Evolutionary conservation across 768 basidiomycete species (phyloP), one percentile per base, ranked within the genome.

Genomic region (Rhizopogon vinicolor): DNA sequence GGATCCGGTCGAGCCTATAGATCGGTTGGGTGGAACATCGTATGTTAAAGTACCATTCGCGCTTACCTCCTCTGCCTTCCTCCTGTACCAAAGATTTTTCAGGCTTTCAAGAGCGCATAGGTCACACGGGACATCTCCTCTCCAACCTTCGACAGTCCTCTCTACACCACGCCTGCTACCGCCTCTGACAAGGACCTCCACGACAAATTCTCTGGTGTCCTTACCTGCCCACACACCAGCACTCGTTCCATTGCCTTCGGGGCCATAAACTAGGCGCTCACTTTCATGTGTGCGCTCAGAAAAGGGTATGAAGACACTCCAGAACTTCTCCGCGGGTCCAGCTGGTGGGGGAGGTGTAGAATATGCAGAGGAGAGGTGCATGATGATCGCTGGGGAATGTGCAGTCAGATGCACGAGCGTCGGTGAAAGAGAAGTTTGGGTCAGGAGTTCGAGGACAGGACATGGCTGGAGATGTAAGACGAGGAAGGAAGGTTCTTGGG

Each of bases 301-400:
- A 55, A 90, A 66, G 0, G 89, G 87, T 7, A 84, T 68, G 63
- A 95, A 90, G 10, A 92, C 76, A 39, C 75, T 74, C 90, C 89
- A 94, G 71, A 94, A 95, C 63, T 90, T 90, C 37, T 79, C 73
- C n/a, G 77, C 72, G 0, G 80, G 62, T 8, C 83, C 80, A 41
- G 75, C 71, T 7, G 87, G 82, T 1, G 89, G 87, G 0, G 92
- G 91, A 0, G 79, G 81, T 2, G 83, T 81, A 44, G 91, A 76
- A 65, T 91, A 93, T 7, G 84, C 82, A 28, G 74, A 77, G 2
- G 89, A 78, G 48, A 98, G 72, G 63, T 91, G 82, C 7, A 64
- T 65, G 37, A 98, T 72, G 51, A 97, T 78, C 1, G 76, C 73
- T 0, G 89, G 78, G 2, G 92, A 88, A 63, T 92, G 88, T 0